Conservation (phyloP, 805 yeast genomes). For the Candida piceae region DNA sequence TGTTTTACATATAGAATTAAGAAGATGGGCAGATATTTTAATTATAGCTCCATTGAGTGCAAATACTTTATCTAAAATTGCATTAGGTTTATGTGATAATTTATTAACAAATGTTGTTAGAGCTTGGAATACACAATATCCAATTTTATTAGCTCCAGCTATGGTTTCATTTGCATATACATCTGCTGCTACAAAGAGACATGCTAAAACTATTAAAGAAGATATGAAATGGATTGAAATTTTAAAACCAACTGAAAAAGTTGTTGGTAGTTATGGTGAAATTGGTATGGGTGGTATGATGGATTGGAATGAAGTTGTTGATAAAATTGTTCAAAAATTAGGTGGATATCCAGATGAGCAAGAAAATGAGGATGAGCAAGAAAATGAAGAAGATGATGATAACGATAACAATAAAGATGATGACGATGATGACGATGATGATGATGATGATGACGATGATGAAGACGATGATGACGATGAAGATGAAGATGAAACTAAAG, state of each 20-base stretch:
- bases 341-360: constrained; percentile 51
- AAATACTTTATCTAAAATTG: constrained; percentile 50
- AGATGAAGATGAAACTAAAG: constrained; percentile 13
- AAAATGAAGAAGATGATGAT: constrained; percentile 33
- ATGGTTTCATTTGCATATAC: constrained; percentile 60
- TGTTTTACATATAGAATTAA: constrained; percentile 52
- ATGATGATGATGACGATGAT: constrained; percentile 25
- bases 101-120: constrained; percentile 52
- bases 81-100: constrained; percentile 55
- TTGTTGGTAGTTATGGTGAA: constrained; percentile 49
- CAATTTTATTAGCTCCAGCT: constrained; percentile 53
- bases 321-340: constrained; percentile 45
- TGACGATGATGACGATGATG: constrained; percentile 25
- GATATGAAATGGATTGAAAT: constrained; percentile 62
- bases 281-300: constrained; percentile 68
- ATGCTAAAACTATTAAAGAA: constrained; percentile 46
- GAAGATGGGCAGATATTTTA: constrained; percentile 58
- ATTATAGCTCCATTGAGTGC: constrained; percentile 56
- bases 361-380: constrained; percentile 46
- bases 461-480: constrained; percentile 23
- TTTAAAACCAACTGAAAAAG: constrained; percentile 55
- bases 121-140: constrained; percentile 58
- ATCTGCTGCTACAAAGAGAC: constrained; percentile 50
- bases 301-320: constrained; percentile 62
- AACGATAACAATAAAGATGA: constrained; percentile 18